Percentiles rank a stretch among this genome's conserved stretches.
These are phyloP conservation scores for Trichoderma asperelloides DNA, from an alignment of 495 filamentous ascomycete species.

Conservation along the genomic window DNA sequence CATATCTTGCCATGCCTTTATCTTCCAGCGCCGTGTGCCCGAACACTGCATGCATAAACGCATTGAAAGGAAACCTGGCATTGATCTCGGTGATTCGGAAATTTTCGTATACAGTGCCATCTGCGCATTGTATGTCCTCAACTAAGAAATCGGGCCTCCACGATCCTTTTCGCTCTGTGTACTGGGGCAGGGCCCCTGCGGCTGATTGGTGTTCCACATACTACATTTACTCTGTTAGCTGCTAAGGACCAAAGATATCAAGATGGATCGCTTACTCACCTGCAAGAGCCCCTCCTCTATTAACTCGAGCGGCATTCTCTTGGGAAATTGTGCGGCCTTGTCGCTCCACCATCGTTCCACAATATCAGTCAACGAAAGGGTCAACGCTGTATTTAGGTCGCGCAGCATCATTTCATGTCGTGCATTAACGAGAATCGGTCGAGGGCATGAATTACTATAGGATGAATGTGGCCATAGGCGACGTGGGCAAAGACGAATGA, in stretches of 20 bases:
- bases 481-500: background rate
- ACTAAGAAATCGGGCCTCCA: constrained; percentile 40
- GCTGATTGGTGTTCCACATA: background rate
- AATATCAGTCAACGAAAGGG: constrained; percentile 29
- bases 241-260: background rate
- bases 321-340: constrained; percentile 22
- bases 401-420: constrained; percentile 12
- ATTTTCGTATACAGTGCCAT: constrained; percentile 12
- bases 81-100: constrained; percentile 39
- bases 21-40: constrained; percentile 18
- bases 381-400: constrained; percentile 22
- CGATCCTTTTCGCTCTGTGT: constrained; percentile 18
- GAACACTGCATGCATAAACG: constrained; percentile 19
- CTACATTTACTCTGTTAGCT: background rate
- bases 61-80: constrained; percentile 35
- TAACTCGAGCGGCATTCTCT: constrained; percentile 30
- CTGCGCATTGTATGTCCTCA: constrained; percentile 14
- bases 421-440: background rate
- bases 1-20: background rate
- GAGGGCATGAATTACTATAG: background rate
- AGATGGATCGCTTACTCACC: constrained; percentile 1
- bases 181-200: background rate
- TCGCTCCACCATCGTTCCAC: constrained; percentile 36
- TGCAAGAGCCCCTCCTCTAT: constrained; percentile 28
- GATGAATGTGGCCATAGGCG: background rate